A percentile compares a stretch with the other conserved stretches of the same genome.
Conservation (phyloP, 495 filamentous ascomycete genomes). For the Penicillium atrosanguineum region DNA sequence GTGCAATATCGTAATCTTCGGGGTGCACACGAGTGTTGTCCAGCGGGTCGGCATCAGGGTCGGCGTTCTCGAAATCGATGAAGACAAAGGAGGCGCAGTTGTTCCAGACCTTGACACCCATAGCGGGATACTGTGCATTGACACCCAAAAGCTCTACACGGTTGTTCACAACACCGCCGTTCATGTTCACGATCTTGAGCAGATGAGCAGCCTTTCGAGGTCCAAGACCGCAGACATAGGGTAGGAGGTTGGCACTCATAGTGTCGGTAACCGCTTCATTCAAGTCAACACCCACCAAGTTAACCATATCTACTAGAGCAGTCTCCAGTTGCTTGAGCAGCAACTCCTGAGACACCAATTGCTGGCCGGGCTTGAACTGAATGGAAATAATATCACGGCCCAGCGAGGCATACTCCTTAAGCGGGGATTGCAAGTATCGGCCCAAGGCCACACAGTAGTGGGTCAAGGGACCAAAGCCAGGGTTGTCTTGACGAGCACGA, state of each 20-base stretch:
- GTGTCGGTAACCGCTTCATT: slow-evolving; percentile 81
- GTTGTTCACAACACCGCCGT: slow-evolving; percentile 77
- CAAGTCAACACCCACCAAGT: slow-evolving; percentile 89
- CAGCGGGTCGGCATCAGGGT: slow-evolving; percentile 78
- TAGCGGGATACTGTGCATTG: slow-evolving; percentile 73
- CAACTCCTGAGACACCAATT: slow-evolving; percentile 82
- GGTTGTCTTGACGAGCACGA: slow-evolving; percentile 77
- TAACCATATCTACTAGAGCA: slow-evolving; percentile 97
- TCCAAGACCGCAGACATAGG: slow-evolving; percentile 90
- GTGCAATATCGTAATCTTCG: slow-evolving; percentile 94
- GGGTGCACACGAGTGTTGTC: slow-evolving; percentile 97
- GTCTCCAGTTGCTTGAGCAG: slow-evolving; percentile 82
- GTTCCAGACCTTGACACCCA: slow-evolving; percentile 87
- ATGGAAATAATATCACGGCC: slow-evolving; percentile 85
- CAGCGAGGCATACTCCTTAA: slow-evolving; percentile 92
- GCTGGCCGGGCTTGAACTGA: slow-evolving; percentile 83
- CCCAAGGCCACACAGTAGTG: slow-evolving; percentile 87
- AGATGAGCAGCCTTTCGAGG: slow-evolving; percentile 84
- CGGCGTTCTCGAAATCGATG: slow-evolving; percentile 78
- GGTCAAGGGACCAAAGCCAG: slow-evolving; percentile 68
- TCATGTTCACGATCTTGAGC: slow-evolving; percentile 85
- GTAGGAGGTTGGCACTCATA: slow-evolving; percentile 81
- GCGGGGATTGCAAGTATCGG: slow-evolving; percentile 86
- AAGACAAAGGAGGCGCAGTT: slow-evolving; percentile 95
- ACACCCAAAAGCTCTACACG: slow-evolving; percentile 86